Evolutionary conservation across 2,329 filamentous ascomycete species (phyloP), one percentile per base, ranked within the genome.

Genomic region (Emydomyces testavorans): DNA sequence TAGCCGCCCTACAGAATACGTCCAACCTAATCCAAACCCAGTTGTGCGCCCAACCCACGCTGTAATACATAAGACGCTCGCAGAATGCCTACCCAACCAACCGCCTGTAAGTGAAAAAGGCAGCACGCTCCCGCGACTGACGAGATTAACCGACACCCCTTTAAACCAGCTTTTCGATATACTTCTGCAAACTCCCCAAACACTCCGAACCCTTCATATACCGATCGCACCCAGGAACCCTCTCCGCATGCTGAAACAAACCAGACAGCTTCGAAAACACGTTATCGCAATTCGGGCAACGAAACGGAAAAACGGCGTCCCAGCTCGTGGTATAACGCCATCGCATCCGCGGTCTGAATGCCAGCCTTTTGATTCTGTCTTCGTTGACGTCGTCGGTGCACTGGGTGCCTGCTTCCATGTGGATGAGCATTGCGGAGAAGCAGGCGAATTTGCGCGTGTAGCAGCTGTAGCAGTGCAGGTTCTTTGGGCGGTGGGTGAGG

Each of bases 341-440:
- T 20, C 16, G 24, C 16, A 31, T 18, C n/a, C 15, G 2, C 2
- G 29, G 20, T 4, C 13, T 3, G 11, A 36, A 44, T n/a, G 41
- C 29, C n/a, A 36, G 32, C 4, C 3, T 2, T 6, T 34, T 26
- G 16, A 34, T 5, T 24, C 23, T 8, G 16, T 4, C 28, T 10
- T 32, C 11, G 21, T 48, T 23, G 15, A 43, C 45, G 18, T 48
- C 47, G 15, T 41, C 47, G 11, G 36, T n/a, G 44, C 57, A 60
- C n/a, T 16, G 16, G 35, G 10, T 54, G 4, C 57, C 56, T 4
- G 56, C 47, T 48, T 60, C 58, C 4, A 60, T 53, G 46, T 60
- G 58, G 18, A 58, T 53, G 8, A 60, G 43, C 54, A 60, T 57
- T 29, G 53, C 56, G 15, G 58, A 53, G 49, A 53, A 56, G 18